These are phyloP conservation scores for Penicillium sp. DNA, from an alignment of 2,329 filamentous ascomycete genomes.

Conservation along the genomic window DNA sequence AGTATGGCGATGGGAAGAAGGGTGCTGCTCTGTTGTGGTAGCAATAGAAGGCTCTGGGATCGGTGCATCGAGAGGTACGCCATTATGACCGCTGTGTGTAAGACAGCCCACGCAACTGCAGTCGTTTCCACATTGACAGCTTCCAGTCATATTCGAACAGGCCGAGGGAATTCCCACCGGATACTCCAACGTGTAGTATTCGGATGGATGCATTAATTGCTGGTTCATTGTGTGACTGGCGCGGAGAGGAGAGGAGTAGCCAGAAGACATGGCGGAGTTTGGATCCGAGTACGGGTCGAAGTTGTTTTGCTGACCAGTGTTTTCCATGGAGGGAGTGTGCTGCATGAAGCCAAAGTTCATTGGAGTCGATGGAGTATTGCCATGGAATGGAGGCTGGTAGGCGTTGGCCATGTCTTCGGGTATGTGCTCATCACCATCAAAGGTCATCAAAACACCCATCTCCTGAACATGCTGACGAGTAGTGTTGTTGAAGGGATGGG, in stretches of 20 bases:
- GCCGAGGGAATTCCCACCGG: slow-evolving; percentile 37
- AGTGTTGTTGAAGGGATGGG: slow-evolving; percentile 48
- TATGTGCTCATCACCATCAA: slow-evolving; percentile 29
- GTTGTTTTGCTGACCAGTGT: slow-evolving; percentile 11
- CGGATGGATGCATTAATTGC: slow-evolving; percentile 40
- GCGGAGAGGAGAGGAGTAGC: slow-evolving; percentile 26
- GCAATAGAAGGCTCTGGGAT: slow-evolving; percentile 1
- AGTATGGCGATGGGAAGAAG: background rate
- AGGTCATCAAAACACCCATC: slow-evolving; percentile 44
- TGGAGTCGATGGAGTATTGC: slow-evolving; percentile 10
- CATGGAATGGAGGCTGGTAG: slow-evolving; percentile 21
- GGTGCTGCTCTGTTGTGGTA: slow-evolving; percentile 4
- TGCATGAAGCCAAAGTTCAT: slow-evolving; percentile 19
- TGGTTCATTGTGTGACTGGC: slow-evolving; percentile 24
- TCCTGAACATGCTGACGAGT: slow-evolving; percentile 47
- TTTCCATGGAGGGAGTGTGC: slow-evolving; percentile 13
- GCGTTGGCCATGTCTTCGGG: slow-evolving; percentile 17
- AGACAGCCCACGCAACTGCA: slow-evolving; percentile 54
- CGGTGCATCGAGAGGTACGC: slow-evolving; percentile 35
- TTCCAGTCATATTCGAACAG: slow-evolving; percentile 50
- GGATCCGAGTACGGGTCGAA: slow-evolving; percentile 24
- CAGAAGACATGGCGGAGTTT: slow-evolving; percentile 19
- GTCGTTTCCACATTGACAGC: slow-evolving; percentile 52
- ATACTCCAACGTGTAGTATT: slow-evolving; percentile 45
- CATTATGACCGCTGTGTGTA: slow-evolving; percentile 52